A percentile compares a stretch with the other conserved stretches of the same genome.
Conservation (phyloP, 805 yeast genomes). For the Candida taoyuanica region DNA sequence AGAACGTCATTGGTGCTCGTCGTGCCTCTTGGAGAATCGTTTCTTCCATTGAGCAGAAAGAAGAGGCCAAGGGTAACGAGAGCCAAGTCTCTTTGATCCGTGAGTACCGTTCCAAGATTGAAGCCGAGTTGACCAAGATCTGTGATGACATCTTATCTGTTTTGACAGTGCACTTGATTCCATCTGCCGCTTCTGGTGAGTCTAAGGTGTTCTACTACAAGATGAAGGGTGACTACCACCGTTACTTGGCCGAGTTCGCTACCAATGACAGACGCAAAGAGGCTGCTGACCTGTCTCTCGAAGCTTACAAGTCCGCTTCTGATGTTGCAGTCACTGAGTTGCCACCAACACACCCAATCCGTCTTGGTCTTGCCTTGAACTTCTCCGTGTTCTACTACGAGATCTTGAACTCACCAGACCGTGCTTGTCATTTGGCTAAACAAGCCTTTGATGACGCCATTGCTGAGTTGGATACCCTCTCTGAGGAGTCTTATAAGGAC, state of each 20-base stretch:
- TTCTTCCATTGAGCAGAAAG: conserved; percentile 96
- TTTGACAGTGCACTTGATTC: conserved; percentile 83
- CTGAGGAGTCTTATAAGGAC: conserved; percentile 98
- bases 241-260: conserved; percentile 97
- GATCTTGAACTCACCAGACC: conserved; percentile 96
- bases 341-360: conserved; percentile 98
- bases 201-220: conserved; percentile 97
- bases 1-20: conserved; percentile 97
- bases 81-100: conserved; percentile 85
- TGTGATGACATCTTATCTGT: conserved; percentile 92
- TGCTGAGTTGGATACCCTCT: conserved; percentile 95
- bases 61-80: conserved; percentile 93
- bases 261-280: conserved; percentile 85
- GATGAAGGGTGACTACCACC: conserved; percentile 99
- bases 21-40: conserved; percentile 99
- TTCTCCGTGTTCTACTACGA: conserved; percentile 98
- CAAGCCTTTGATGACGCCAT: conserved; percentile 99
- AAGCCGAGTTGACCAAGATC: conserved; percentile 84
- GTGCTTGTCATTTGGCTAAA: conserved; percentile 98
- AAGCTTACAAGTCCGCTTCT: conserved; percentile 92
- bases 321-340: conserved; percentile 95
- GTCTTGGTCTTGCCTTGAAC: conserved; percentile 95
- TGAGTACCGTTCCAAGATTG: conserved; percentile 93
- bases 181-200: conserved; percentile 94
- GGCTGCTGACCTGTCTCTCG: conserved; percentile 88